phyloP scores from a whole-genome alignment of 495 filamentous ascomycete genomes.

The Penicillium steckii region DNA sequence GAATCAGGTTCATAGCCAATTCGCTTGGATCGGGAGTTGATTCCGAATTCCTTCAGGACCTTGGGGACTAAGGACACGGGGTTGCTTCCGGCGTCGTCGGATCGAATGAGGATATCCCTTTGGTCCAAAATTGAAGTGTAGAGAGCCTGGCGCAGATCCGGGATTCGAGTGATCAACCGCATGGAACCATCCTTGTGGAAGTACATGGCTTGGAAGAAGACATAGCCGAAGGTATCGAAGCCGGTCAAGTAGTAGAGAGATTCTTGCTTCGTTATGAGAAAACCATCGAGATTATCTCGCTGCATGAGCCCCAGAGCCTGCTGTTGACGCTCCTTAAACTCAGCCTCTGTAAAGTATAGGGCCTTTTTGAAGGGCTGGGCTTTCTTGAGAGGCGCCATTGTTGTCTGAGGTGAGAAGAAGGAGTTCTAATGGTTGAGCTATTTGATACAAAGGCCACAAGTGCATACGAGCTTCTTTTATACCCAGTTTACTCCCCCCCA shows the following conservation, averaged over 20 bases:
- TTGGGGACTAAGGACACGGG: conserved; percentile 22
- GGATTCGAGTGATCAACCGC: conserved; percentile 21
- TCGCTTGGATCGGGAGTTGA: conserved; percentile 15
- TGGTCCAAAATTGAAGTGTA: conserved; percentile 21
- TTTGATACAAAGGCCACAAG: no score
- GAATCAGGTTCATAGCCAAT: conserved; percentile 26
- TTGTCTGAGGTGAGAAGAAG: no score
- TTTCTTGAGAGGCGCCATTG: conserved; percentile 17
- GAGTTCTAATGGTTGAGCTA: no score
- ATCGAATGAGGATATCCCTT: conserved; percentile 22
- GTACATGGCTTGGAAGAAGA: conserved; percentile 29
- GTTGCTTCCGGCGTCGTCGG: conserved; percentile 22
- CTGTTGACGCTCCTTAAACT: conserved; percentile 15
- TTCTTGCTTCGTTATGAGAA: conserved; percentile 27
- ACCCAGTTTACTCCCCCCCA: no score
- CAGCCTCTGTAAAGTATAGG: conserved; percentile 17
- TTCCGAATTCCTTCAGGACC: conserved; percentile 19
- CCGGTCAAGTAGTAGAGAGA: conserved; percentile 27
- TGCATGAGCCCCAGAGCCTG: conserved; percentile 18
- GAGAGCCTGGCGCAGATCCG: conserved; percentile 23
- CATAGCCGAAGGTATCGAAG: conserved; percentile 27
- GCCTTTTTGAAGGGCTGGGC: conserved; percentile 20
- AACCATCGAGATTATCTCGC: conserved; percentile 23
- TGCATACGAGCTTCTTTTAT: no score
- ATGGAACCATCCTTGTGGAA: conserved; percentile 25